Percentiles rank a stretch among this genome's conserved stretches.
Evolutionary conservation across 306 rosid species (phyloP).

Genomic region (Pyrus betulifolia): DNA sequence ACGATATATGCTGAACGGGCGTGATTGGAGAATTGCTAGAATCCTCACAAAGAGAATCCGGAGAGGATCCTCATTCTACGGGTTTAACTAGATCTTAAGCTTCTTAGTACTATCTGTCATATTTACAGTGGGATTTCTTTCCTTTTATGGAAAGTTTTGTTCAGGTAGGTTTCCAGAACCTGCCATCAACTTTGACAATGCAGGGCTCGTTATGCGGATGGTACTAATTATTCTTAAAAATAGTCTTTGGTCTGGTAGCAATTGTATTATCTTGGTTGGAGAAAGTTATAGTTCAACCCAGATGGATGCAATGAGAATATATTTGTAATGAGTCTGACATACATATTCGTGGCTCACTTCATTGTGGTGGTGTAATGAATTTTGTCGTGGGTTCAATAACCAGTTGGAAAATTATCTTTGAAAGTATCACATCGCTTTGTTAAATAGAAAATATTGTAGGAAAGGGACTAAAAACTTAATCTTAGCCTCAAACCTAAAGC

Average conservation of each 20-base stretch:
- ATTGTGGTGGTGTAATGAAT: not conserved
- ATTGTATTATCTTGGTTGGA: not conserved
- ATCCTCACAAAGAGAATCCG: no score
- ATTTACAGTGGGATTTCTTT: no score
- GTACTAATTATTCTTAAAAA: not conserved
- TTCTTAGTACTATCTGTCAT: no score
- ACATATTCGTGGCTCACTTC: not conserved
- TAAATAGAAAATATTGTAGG: not conserved
- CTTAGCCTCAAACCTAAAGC: not conserved
- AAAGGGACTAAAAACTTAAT: no score
- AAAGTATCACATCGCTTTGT: not conserved
- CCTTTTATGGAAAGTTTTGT: not conserved
- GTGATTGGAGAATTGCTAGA: accelerated
- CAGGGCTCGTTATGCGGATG: not conserved
- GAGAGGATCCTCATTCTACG: no score
- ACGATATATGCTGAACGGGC: no score
- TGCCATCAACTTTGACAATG: not conserved
- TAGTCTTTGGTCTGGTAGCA: not conserved
- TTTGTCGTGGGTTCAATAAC: not conserved
- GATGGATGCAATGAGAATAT: no score
- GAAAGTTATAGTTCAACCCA: not conserved
- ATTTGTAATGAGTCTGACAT: not conserved
- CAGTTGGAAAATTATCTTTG: not conserved
- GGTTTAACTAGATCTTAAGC: no score
- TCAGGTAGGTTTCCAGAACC: not conserved